Base-by-base conservation (phyloP, 2,329 filamentous ascomycete genomes). In the Hypomyces perniciosus region DNA sequence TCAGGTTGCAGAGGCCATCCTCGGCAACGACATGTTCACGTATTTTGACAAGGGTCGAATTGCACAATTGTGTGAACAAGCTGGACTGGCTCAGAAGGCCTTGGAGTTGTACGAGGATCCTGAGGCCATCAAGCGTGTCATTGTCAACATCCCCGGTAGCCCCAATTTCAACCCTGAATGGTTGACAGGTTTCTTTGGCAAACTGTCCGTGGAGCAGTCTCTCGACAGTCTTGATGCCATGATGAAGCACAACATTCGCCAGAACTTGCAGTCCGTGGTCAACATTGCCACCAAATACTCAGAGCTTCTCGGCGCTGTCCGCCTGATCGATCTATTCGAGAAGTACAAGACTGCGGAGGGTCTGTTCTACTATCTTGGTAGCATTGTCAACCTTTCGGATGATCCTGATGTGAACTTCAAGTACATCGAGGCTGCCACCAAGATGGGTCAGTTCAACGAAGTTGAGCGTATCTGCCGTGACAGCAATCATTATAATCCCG, bases 271-370 rank as follows among this genome's bases (percentile, higher is more conserved):
- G 69, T 84, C 90, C 13, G 93, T 97, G 33, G 90, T 97, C 54
- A 91, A 95, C 64, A 86, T 99, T 57, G 90, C 92, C 34, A 96
- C 95, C 60, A 99, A 99, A 71, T 99, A 96, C 73, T 96, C 92
- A 0, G 95, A 99, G 65, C 82, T 97, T 7, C 81, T 99, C 29
- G 92, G 91, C 7, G 77, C 93, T n/a, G 85, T 83, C 52, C 84
- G 84, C 48, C 79, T 99, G 59, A 95, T 99, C 57, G 90, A 95
- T 59, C 80, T 99, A 6, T 86, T 99, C 46, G 93, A 99, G 75
- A 96, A 95, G 76, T 95, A 97, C 75, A 91, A 93, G 70, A 97
- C 93, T 34, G 85, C 90, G 4, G 93, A 99, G 70, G 93, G 93
- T 67, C 83, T 99, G 4, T 99, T 93, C 80, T 96, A 96, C 76